Base-by-base conservation (phyloP, 2,329 filamentous ascomycete genomes). In the Raffaelea albimanens region DNA sequence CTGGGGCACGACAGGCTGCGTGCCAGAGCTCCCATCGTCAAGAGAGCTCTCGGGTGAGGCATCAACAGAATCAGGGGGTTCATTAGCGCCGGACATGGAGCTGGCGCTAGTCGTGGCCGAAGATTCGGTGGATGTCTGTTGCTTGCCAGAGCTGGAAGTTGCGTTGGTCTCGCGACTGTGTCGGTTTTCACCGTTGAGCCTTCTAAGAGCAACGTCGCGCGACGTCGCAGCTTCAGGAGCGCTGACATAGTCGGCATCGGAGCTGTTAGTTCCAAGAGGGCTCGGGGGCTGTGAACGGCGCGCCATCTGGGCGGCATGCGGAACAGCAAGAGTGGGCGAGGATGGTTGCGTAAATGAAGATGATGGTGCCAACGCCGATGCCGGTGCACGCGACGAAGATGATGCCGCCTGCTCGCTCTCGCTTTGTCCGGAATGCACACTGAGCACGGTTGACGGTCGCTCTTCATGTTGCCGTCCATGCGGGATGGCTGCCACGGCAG, bases 21-120 rank as follows among this genome's bases (percentile, higher is more conserved):
- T 38, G 47, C 62, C 66, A 5, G 64, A 57, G 44, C 65, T 57
- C 45, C 64, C 63, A 16, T 68, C 70, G 39, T 75, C 71, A 22
- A 71, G 63, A 7, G 75, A 78, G 56, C 73, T 75, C 48, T 69
- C 69, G 1, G 69, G 66, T 9, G 73, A 78, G n/a, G 63, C 66
- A 48, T 67, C 65, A 29, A 65, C 67, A 22, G 65, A 64, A 22
- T 57, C 73, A 13, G 61, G 61, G 41, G 58, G 62, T 52, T 78
- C 76, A 44, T 72, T 72, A 44, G 65, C 60, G 14, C 71, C 73
- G 9, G 71, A 78, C 25, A 77, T 56, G 4, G 76, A 78, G 59
- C 75, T 80, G 38, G 71, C 68, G 55, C 75, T 80, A 7, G 76
- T 79, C 40, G 70, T 68, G 9, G 69, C 69, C 3, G 75, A 80